Base-by-base conservation (phyloP, 108 stramenopile genomes). In the Nitzschia palea region DNA sequence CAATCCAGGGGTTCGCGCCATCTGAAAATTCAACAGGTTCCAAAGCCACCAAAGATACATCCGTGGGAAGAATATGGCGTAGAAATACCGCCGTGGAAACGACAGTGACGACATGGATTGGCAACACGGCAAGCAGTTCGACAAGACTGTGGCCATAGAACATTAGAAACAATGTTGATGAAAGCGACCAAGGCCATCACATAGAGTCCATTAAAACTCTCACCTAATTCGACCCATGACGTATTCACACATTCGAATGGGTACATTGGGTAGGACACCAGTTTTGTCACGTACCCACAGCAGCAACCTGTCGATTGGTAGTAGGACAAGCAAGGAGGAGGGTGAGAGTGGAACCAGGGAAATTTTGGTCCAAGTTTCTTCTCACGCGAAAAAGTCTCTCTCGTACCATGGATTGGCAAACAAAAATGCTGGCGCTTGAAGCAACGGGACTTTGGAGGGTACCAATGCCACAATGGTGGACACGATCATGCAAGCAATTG, bases 191-290 rank as follows among this genome's bases (percentile, higher is more conserved):
- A 40, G 14, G 50, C 20, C n/a, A 51, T n/a, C 23, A 6, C 50
- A 10, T 8, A 23, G 23, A 18, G 18, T 31, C 25, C 29, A 53
- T 18, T 35, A 34, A 55, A 18, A 63, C 4, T 45, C 54, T 6
- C 37, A 71, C 35, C 55, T 51, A 2, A 81, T 52, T 25, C 82
- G 63, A 17, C 78, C 78, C 75, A 83, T 56, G 9, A 58, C 51
- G 27, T 55, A 72, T 37, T 83, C 82, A 61, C 75, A 72, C 9
- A 69, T 53, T 22, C 82, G 74, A 25, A 63, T 42, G 2, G 82
- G 75, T 12, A 79, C 0, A 48, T 73, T 83, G 6, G 82, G 82
- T 17, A 79, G 33, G 18, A 62, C 42, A 48, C 75, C 71, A 22
- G 73, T 78, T 28, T 54, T 40, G 43, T 73, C 66, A 10, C 34